Base-by-base conservation (phyloP, 2,329 filamentous ascomycete genomes). In the Didymella keratinophila region DNA sequence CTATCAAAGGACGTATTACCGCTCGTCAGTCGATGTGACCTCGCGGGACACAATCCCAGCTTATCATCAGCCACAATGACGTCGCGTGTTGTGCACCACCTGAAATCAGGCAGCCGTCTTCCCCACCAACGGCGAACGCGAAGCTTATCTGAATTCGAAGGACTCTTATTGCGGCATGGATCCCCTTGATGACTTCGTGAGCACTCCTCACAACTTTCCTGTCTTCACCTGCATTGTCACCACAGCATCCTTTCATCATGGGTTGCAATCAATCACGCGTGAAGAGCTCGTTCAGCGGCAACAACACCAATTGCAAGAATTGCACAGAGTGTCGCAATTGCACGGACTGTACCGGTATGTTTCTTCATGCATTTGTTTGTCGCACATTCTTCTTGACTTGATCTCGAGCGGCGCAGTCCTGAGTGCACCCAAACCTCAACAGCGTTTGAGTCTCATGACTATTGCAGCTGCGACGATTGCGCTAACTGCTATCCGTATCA, bases 11-110 rank as follows among this genome's bases (percentile, higher is more conserved):
- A n/a, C 6, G 1, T n/a, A 36, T 6, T 36, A 4, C 6, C 34
- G 34, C 16, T 18, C n/a, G 16, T 20, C 5, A 14, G 23, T 21
- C 39, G 39, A 23, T 25, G 39, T 21, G 7, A 41, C 4, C 37
- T 42, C 10, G 39, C 37, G 18, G n/a, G 1, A 2, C 12, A 5
- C 25, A 7, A 28, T n/a, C 28, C 37, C 28, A 44, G 45, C 52
- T 56, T 56, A 49, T 49, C 28, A 25, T 18, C 45, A 49, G 45
- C 52, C 37, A 49, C 52, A 36, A 56, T 49, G 45, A 56, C 52
- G 45, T 56, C 14, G 52, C 16, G 25, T 1, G 16, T 23, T 16
- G 6, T 42, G 20, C n/a, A 27, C 28, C 27, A n/a, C 20, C 16
- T 21, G 12, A n/a, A 18, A 18, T 28, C 20, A 48, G 44, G 44